Evolutionary conservation across 495 filamentous ascomycete genomes (phyloP), one percentile per base, ranked within the genome.

Genomic region (Chaetomium fimeti): DNA sequence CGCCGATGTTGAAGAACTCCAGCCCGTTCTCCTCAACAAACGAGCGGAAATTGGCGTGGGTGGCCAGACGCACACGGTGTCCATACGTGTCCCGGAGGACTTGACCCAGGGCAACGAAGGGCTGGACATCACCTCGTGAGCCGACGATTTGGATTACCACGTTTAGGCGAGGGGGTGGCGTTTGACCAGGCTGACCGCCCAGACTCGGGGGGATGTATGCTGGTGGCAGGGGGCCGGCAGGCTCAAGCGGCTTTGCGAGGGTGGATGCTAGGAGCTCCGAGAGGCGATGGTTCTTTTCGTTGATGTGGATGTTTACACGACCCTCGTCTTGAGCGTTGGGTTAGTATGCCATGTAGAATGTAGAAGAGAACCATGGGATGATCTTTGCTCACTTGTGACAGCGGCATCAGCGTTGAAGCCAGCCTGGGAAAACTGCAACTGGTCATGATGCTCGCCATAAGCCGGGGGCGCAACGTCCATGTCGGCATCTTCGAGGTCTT

Each of bases 141-240:
- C 89, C 89, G 60, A 92, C 89, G 7, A 92, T 89, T 81, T 91
- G 91, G 27, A 92, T 83, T 0, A 91, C 89, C 18, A 92, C 87
- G 70, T 91, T 92, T 24, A 92, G 71, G 32, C 70, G 68, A 12
- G 79, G 79, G 13, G 85, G 82, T 11, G 85, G 86, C 13, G 78
- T 82, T 66, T 87, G 78, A 11, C 83, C 87, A 0, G 83, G 83
- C 52, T 76, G 74, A 43, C 85, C 87, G 48, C 85, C 85, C 0
- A 89, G 74, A 20, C 82, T 82, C 7, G 83, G 78, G 18, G 88
- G 88, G 57, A 89, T 82, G 69, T 89, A 88, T 57, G 83, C 77
- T 11, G 84, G 81, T 42, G 84, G 81, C 16, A 81, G 77, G 8
- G 77, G 76, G 0, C 68, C 74, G 40, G 78, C 67, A 20, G 74